phyloP scores from a whole-genome alignment of 164 flowering plant species.

The Vitis amurensis region DNA sequence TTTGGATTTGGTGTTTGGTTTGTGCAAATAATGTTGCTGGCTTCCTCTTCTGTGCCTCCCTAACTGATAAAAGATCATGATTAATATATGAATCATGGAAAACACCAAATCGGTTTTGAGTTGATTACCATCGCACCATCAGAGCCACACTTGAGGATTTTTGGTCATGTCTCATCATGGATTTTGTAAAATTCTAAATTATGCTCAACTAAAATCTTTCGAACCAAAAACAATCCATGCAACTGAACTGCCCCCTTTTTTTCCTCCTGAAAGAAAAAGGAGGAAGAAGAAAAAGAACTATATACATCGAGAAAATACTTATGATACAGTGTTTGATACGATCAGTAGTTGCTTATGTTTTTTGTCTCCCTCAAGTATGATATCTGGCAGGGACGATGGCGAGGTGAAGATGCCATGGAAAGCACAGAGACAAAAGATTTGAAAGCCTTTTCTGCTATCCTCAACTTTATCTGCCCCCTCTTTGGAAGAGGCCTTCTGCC shows the following conservation, averaged over 20 bases:
- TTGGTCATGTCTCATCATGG: too few relatives aligned
- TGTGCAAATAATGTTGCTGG: too few relatives aligned
- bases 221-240: not conserved
- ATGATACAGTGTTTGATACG: not conserved
- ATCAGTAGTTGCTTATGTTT: not conserved
- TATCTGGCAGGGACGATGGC: conserved; percentile 16
- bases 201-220: not conserved
- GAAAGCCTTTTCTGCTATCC: conserved; percentile 52
- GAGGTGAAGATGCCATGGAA: conserved; percentile 32
- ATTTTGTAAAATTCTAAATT: not conserved
- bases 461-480: conserved; percentile 61
- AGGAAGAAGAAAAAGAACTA: not conserved
- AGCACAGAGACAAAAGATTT: conserved; percentile 42
- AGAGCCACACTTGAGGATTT: too few relatives aligned
- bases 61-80: too few relatives aligned
- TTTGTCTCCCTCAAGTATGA: conserved; percentile 3
- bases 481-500: conserved; percentile 38
- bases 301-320: not conserved
- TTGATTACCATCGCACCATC: too few relatives aligned
- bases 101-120: too few relatives aligned
- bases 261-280: not conserved
- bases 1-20: too few relatives aligned
- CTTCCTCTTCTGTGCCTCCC: too few relatives aligned
- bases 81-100: not conserved
- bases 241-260: not conserved